phyloP scores from a whole-genome alignment of 768 basidiomycete genomes.

The Wakefieldia striispora region DNA sequence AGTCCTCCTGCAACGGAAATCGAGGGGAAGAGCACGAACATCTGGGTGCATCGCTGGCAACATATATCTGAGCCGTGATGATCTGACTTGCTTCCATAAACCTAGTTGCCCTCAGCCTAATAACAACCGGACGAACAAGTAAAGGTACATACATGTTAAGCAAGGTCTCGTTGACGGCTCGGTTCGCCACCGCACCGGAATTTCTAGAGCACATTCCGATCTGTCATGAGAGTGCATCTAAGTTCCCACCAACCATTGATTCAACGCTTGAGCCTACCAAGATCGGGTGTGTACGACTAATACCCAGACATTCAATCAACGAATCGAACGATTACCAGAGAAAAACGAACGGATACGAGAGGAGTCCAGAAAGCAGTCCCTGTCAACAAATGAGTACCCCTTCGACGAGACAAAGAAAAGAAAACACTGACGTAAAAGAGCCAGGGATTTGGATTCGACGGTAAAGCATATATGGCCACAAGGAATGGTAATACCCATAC shows the following conservation, averaged over 20 bases:
- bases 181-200: conserved; percentile 55
- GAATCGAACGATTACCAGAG: not conserved
- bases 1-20: no score
- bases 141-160: conserved; percentile 46
- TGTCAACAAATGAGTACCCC: conserved; percentile 12
- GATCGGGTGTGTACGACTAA: conserved; percentile 47
- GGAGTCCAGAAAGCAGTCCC: conserved; percentile 43
- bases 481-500: conserved; percentile 63
- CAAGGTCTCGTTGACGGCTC: conserved; percentile 57
- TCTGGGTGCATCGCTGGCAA: conserved; percentile 51
- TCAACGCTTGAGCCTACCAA: conserved; percentile 28
- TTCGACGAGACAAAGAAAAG: not conserved
- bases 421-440: conserved; percentile 43
- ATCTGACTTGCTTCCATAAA: conserved; percentile 43
- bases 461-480: conserved; percentile 51
- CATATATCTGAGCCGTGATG: conserved; percentile 56
- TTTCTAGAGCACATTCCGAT: conserved; percentile 63
- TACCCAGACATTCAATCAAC: conserved; percentile 3
- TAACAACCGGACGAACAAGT: no score
- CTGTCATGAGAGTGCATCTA: conserved; percentile 9
- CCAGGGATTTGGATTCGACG: conserved; percentile 51
- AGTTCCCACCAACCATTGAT: not conserved
- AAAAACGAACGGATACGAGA: conserved; percentile 40
- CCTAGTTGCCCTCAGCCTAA: conserved; percentile 12
- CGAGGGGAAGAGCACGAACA: conserved; percentile 34